Conservation (phyloP, 2,329 filamentous ascomycete genomes). For the Colletotrichum cuscutae region DNA sequence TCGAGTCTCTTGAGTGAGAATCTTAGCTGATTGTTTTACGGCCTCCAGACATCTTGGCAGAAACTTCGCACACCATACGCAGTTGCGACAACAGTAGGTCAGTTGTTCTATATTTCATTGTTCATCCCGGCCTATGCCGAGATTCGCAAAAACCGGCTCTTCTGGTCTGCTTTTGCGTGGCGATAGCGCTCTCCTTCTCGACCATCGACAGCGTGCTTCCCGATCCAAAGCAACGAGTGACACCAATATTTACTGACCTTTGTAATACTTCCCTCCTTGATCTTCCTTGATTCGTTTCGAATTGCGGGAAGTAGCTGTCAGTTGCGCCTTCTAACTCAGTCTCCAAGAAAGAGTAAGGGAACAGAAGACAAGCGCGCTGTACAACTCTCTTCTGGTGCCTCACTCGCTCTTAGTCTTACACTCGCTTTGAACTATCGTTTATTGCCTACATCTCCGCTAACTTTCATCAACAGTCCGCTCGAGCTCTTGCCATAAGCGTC, state of each 20-base stretch:
- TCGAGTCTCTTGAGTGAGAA: too few relatives aligned
- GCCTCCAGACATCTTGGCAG: too few relatives aligned
- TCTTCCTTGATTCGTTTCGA: neutral
- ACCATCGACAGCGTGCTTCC: too few relatives aligned
- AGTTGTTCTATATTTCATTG: too few relatives aligned
- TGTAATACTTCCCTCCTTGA: accelerated
- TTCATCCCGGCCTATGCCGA: too few relatives aligned
- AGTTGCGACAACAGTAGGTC: too few relatives aligned
- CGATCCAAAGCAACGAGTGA: too few relatives aligned
- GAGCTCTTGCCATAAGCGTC: neutral
- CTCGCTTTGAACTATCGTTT: neutral
- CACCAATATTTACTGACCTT: neutral
- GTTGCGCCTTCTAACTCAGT: neutral
- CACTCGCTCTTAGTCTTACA: neutral
- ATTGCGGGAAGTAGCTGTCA: accelerated
- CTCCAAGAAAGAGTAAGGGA: neutral
- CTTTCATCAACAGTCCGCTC: neutral
- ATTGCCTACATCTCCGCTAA: neutral
- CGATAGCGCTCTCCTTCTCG: too few relatives aligned
- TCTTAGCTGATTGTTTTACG: too few relatives aligned
- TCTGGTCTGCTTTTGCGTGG: neutral
- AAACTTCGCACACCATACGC: too few relatives aligned
- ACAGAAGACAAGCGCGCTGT: neutral
- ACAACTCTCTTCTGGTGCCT: neutral
- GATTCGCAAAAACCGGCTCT: too few relatives aligned